phyloP scores from a whole-genome alignment of 305 asterid species.

The Rubia peregrina region DNA sequence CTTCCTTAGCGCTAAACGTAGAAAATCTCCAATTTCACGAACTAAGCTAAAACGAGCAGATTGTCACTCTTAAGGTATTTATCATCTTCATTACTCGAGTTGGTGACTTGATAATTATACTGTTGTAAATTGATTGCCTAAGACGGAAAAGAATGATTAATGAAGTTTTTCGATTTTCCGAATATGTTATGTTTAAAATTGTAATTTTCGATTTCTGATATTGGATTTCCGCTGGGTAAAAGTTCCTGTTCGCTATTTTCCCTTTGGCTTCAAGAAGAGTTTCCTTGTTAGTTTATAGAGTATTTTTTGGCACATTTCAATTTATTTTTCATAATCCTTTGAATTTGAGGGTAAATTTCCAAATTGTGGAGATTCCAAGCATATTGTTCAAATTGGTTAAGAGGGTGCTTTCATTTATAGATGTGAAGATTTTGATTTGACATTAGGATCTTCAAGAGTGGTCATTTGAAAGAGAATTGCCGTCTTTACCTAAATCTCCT shows the following conservation, averaged over 20 bases:
- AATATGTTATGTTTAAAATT: background rate
- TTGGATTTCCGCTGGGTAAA: background rate
- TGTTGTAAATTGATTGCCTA: background rate
- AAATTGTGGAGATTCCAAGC: background rate
- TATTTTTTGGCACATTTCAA: background rate
- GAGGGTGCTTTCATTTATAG: background rate
- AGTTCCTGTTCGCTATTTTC: background rate
- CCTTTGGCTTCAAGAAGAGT: background rate
- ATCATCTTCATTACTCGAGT: background rate
- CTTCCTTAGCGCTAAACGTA: background rate
- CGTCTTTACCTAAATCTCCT: background rate
- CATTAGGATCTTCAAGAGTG: background rate
- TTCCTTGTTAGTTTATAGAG: background rate
- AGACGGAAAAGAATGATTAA: background rate
- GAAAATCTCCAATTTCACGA: background rate
- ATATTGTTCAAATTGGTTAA: background rate
- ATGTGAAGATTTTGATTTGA: background rate
- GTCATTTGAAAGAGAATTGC: background rate
- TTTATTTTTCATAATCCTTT: background rate
- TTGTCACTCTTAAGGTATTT: background rate
- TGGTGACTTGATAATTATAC: background rate
- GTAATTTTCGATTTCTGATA: background rate
- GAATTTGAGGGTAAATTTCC: background rate
- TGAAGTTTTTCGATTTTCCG: background rate
- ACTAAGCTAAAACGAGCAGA: constrained; percentile 6